Evolutionary conservation across 257 asterid species (phyloP).

Genomic region (Solanum rostratum): DNA sequence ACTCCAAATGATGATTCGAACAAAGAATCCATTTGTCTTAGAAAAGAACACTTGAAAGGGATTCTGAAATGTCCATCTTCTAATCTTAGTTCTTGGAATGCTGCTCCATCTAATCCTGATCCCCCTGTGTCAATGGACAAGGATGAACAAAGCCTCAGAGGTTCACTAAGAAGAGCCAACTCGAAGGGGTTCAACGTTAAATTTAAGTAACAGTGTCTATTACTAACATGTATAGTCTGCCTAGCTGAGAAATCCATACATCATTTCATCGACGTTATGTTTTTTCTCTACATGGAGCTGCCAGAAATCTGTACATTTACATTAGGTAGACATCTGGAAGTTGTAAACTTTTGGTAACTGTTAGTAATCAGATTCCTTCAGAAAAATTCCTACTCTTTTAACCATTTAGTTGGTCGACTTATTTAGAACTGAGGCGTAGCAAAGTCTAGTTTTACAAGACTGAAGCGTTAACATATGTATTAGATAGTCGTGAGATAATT

Average conservation of each 20-base stretch:
- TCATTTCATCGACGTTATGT: neutral
- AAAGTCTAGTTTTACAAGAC: neutral
- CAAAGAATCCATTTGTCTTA: neutral
- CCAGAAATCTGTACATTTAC: neutral
- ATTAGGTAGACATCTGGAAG: neutral
- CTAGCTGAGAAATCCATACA: neutral
- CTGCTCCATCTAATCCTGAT: slow-evolving; percentile 5
- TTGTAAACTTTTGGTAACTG: neutral
- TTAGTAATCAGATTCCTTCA: neutral
- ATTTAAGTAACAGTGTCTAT: slow-evolving; percentile 16
- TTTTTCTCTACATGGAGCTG: neutral
- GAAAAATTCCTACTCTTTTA: neutral
- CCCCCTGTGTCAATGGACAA: slow-evolving; percentile 10
- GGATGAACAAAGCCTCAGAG: neutral
- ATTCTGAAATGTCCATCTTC: slow-evolving; percentile 43
- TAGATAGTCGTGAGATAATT: no score
- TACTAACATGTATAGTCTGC: neutral
- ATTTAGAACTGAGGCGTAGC: neutral
- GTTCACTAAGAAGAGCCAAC: slow-evolving; percentile 41
- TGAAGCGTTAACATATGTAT: no score
- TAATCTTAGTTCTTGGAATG: slow-evolving; percentile 3
- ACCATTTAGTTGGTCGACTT: neutral
- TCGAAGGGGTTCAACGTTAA: slow-evolving; percentile 65
- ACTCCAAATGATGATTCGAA: slow-evolving; percentile 1
- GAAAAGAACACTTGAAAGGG: slow-evolving; percentile 39